Percentiles rank a stretch among this genome's conserved stretches.
These are phyloP conservation scores for Hansenula lynferdii DNA, from an alignment of 1,139 yeast species.

Conservation along the genomic window DNA sequence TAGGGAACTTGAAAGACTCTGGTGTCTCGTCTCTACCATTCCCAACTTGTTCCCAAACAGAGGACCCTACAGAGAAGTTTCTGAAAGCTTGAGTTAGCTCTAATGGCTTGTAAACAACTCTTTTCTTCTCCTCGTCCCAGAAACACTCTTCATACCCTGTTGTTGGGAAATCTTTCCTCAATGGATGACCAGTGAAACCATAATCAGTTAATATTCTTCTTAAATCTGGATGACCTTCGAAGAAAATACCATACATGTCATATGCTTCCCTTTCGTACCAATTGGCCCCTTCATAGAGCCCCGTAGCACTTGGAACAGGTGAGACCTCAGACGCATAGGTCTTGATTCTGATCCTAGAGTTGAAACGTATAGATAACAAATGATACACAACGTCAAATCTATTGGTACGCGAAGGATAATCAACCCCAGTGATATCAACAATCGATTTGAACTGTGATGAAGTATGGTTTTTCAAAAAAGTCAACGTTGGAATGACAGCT, in stretches of 20 bases:
- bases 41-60: slow-evolving; percentile 92
- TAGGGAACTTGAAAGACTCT: slow-evolving; percentile 73
- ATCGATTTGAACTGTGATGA: slow-evolving; percentile 76
- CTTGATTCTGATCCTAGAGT: slow-evolving; percentile 84
- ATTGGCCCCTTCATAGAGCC: slow-evolving; percentile 73
- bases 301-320: slow-evolving; percentile 74
- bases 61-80: slow-evolving; percentile 82
- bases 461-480: slow-evolving; percentile 73
- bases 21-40: slow-evolving; percentile 83
- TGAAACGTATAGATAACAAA: slow-evolving; percentile 74
- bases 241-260: slow-evolving; percentile 81
- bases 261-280: slow-evolving; percentile 91
- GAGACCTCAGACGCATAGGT: slow-evolving; percentile 83
- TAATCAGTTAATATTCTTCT: slow-evolving; percentile 90
- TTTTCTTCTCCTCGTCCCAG: slow-evolving; percentile 87
- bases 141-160: slow-evolving; percentile 89
- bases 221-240: slow-evolving; percentile 85
- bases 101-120: slow-evolving; percentile 85
- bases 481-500: slow-evolving; percentile 65
- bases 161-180: slow-evolving; percentile 90
- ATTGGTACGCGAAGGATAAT: slow-evolving; percentile 78
- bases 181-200: slow-evolving; percentile 90
- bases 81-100: slow-evolving; percentile 92
- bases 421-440: slow-evolving; percentile 83
- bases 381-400: slow-evolving; percentile 88